Base-by-base conservation (phyloP, 257 asterid genomes). In the Solanum chiquidenum region DNA sequence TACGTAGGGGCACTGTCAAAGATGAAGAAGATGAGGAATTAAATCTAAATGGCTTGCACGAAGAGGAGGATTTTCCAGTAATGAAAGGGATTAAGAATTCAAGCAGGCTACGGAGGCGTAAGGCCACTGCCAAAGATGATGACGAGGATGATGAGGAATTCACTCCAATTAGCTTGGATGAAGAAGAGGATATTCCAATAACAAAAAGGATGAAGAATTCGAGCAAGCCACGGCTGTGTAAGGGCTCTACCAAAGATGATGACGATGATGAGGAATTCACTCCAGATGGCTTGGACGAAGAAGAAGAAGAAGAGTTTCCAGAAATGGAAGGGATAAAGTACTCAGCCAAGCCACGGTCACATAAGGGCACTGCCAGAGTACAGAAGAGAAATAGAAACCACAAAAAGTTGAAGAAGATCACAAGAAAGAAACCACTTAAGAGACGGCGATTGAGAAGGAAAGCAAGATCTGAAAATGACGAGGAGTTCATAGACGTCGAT, bases 181-280 rank as follows among this genome's bases (percentile, higher is more conserved):
- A 86, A 64, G 91, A 90, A 42, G 94, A 92, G 38, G 91, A 46
- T 85, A 33, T 88, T 34, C 83, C 89, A 49, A 89, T 75, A 18
- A 55, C 44, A 12, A 85, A 89, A 83, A 86, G 83, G 86, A 87
- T 89, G 11, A 88, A 88, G 90, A 89, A 73, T 72, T 58, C 88
- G 33, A 88, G 89, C 31, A 86, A 89, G 88, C 83, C 86, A 66
- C 72, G 58, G 35, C 85, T 58, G 74, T 88, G 46, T 76, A 71
- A 79, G 73, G 88, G 72, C 71, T 77, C 60, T 83, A 83, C 33
- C 37, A 87, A 87, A 64, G 91, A 90, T 49, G 89, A 66, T 7
- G 69, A 83, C 38, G 91, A 92, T 84, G 96, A 89, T 86, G 91
- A 89, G 88, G 93, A 92, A 42, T 91, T 90, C 90, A 90, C 85